Evolutionary conservation across 1,139 yeast species (phyloP), one percentile per base, ranked within the genome.

Genomic region (Kazachstania sp.): DNA sequence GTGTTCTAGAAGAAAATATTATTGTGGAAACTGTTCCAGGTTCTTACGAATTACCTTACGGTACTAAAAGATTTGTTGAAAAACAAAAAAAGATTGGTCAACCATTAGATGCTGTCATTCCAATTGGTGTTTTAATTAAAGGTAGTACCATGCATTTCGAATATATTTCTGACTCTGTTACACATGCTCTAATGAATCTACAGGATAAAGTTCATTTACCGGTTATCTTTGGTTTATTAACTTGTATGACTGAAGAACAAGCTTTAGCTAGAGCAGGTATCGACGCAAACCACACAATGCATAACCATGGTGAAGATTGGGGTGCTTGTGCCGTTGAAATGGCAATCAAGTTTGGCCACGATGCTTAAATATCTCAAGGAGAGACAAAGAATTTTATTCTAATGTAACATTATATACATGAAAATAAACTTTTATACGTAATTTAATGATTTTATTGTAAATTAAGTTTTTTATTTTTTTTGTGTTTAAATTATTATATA

Each of bases 301-400:
- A 92, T 69, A 92, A 92, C 71, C 98, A 92, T 64, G 98, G 98
- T 53, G 87, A 79, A 62, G 97, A 92, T 68, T 92, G 97, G 97
- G 98, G 95, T 58, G 92, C 95, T 41, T 97, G 97, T 50, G 97
- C 97, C n/a, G 95, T 92, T 36, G 98, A 92, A 71, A 90, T 88
- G 97, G 81, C 83, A 11, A 55, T 72, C 39, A 85, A 84, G 53
- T 73, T 65, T 46, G 64, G 65, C 32, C 52, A 54, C 37, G 52
- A 51, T 35, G 59, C 55, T 45, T 46, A n/a, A 30, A 23, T 45
- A 50, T 37, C 40, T 39, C 45, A 49, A 49, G 37, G 51, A 26
- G 19, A 45, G n/a, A n/a, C n/a, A n/a, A 16, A 32, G 9, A 11
- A 15, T 4, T 32, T 32, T 32, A 32, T 15, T 32, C 19, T 8